phyloP scores from a whole-genome alignment of 805 yeast species.

The Vanderwaltozyma yarrowii region DNA sequence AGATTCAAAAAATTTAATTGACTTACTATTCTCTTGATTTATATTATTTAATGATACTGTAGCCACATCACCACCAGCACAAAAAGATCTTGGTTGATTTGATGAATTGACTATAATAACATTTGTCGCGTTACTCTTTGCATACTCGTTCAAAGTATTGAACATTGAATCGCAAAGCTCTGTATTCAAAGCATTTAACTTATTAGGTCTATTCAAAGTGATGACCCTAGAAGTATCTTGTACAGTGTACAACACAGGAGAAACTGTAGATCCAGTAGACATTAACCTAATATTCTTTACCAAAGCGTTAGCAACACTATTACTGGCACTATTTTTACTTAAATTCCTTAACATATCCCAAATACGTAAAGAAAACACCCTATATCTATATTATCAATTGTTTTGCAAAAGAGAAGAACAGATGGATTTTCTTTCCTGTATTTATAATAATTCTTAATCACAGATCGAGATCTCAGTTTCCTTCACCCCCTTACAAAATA shows the following conservation, averaged over 20 bases:
- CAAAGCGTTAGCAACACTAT: too few species aligned
- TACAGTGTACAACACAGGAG: conserved; percentile 16
- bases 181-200: conserved; percentile 74
- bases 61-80: conserved; percentile 96
- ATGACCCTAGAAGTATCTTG: conserved; percentile 53
- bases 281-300: too few species aligned
- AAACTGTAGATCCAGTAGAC: neutral
- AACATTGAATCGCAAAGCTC: conserved; percentile 65
- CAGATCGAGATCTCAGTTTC: too few species aligned
- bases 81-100: conserved; percentile 57
- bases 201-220: conserved; percentile 67
- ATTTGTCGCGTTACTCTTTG: conserved; percentile 55
- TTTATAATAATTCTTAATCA: too few species aligned
- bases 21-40: conserved; percentile 35
- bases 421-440: too few species aligned
- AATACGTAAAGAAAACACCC: too few species aligned
- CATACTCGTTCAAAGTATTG: conserved; percentile 67
- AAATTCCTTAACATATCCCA: too few species aligned
- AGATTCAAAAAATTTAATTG: conserved; percentile 57
- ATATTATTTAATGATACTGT: conserved; percentile 56
- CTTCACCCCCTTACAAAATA: too few species aligned
- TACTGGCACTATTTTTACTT: too few species aligned
- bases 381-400: too few species aligned
- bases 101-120: conserved; percentile 49
- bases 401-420: too few species aligned